Base-by-base conservation (phyloP, 2,329 filamentous ascomycete species). In the Sphaerulina vaccinii region DNA sequence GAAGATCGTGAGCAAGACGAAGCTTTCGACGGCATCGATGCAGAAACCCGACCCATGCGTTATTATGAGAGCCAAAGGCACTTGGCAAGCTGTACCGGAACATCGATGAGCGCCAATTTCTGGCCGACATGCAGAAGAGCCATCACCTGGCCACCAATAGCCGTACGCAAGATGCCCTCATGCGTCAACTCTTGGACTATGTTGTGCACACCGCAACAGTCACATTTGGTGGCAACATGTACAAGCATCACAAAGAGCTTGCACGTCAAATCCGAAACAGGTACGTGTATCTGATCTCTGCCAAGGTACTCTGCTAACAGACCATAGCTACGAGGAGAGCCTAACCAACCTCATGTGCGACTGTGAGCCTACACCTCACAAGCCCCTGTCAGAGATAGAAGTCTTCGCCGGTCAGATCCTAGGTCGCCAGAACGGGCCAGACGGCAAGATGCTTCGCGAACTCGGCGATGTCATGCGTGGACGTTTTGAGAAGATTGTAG, bases 41-140 rank as follows among this genome's bases (percentile, higher is more conserved):
- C 51, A 3, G 62, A 65, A 40, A 61, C 53, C 0, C 55, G 51
- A 8, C 57, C 69, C 60, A 4, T 73, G 76, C 68, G 70, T 3
- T 92, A 84, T 64, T 91, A 93, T 65, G 70, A 68, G 24, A 90
- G 85, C 1, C 60, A 81, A 89, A 88, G 58, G 74, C 86, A 0
- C 76, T 93, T 0, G 89, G 89, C 0, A 69, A 76, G 3, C 73
- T 95, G 0, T 93, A 87, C 64, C 81, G 87, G 1, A 79, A 77
- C 0, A 84, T 95, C 9, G 82, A 95, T 59, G 88, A 93, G 67
- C 75, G 76, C 39, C 76, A 78, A 46, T 86, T 91, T 37, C 85
- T 84, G 73, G 60, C 69, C 7, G 66, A 78, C 4, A 69, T 83
- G 56, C 62, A 67, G 29, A 27, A 50, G 3, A 51, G 62, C 7